Conservation (phyloP, 2,329 filamentous ascomycete species). For the Hymenoscyphus scutula region DNA sequence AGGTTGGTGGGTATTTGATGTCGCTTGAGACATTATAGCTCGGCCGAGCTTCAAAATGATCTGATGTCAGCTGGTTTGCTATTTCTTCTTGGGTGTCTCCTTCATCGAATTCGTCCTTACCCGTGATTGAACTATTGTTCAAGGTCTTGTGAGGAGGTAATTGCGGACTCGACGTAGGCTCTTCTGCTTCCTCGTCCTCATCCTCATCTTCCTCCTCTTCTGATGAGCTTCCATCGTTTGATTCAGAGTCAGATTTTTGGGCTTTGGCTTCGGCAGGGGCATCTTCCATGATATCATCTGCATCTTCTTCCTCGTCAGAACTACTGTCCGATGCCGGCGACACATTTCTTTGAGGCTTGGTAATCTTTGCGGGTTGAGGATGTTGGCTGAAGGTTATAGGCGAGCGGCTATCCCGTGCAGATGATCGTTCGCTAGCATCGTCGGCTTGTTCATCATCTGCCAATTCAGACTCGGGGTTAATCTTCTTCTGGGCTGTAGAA, state of each 20-base stretch:
- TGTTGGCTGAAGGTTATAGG: constrained; percentile 30
- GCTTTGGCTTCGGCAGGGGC: neutral
- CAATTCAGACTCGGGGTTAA: constrained; percentile 4
- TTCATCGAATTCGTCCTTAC: constrained; percentile 26
- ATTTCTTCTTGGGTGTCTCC: constrained; percentile 31
- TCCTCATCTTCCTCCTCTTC: constrained; percentile 16
- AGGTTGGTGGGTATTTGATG: constrained; percentile 17
- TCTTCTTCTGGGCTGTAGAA: neutral
- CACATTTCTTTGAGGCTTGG: constrained; percentile 8
- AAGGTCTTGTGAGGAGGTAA: constrained; percentile 10
- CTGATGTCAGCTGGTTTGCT: constrained; percentile 33
- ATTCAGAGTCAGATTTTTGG: neutral
- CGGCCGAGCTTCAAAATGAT: constrained; percentile 28
- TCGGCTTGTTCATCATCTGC: constrained; percentile 21
- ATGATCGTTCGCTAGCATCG: constrained; percentile 25
- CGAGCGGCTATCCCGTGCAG: constrained; percentile 32
- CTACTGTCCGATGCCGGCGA: neutral
- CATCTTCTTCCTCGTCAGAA: constrained; percentile 9
- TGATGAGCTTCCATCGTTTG: constrained; percentile 1
- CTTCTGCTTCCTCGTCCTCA: constrained; percentile 7
- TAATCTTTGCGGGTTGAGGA: constrained; percentile 5
- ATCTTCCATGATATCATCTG: constrained; percentile 4
- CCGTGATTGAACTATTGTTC: constrained; percentile 8
- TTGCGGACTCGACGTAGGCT: constrained; percentile 23
- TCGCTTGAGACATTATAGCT: constrained; percentile 11